These are phyloP conservation scores for Dactylonectria estremocensis DNA, from an alignment of 2,329 filamentous ascomycete genomes.

Conservation along the genomic window DNA sequence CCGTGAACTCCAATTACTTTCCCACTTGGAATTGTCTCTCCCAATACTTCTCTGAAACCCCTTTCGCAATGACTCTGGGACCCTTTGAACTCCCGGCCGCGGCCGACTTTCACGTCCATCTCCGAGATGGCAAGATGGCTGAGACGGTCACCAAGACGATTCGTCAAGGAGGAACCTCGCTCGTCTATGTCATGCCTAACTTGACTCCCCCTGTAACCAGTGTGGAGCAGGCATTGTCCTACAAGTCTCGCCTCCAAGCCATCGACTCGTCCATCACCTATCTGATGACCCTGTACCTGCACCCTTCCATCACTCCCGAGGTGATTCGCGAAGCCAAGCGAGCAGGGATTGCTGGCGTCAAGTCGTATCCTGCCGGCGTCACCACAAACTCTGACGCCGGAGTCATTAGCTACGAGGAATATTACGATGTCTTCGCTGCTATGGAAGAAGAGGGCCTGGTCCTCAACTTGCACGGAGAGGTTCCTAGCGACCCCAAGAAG, in stretches of 20 bases:
- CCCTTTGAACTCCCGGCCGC: constrained; percentile 70
- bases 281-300: constrained; percentile 81
- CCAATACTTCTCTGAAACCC: neutral
- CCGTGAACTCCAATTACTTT: neutral
- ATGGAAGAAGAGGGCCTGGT: constrained; percentile 89
- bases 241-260: constrained; percentile 72
- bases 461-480: constrained; percentile 95
- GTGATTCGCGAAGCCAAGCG: constrained; percentile 81
- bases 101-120: constrained; percentile 80
- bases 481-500: constrained; percentile 66
- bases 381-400: constrained; percentile 79
- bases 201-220: constrained; percentile 41
- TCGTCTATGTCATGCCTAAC: constrained; percentile 65
- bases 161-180: constrained; percentile 75
- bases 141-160: constrained; percentile 67
- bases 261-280: constrained; percentile 76
- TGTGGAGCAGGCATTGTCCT: constrained; percentile 70
- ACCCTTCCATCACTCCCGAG: constrained; percentile 75
- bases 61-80: constrained; percentile 5
- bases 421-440: constrained; percentile 86
- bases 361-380: constrained; percentile 76
- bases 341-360: constrained; percentile 80
- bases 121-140: constrained; percentile 78
- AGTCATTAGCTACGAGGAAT: constrained; percentile 78
- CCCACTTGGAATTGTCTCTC: neutral